Conservation (phyloP, 192 early-diverging fungal species). For the Coemansia pectinata region DNA sequence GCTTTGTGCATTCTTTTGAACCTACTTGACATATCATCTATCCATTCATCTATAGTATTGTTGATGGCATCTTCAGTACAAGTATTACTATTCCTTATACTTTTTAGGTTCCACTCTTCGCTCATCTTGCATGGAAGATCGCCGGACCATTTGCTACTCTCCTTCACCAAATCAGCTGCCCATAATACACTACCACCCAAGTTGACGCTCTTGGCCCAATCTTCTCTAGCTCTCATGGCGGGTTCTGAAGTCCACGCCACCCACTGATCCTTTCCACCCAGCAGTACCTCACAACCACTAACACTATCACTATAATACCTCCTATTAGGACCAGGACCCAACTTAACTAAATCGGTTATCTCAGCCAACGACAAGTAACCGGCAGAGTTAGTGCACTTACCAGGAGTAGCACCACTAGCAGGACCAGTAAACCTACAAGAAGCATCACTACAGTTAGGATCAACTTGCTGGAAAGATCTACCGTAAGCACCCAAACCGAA, state of each 20-base stretch:
- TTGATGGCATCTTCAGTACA: no score
- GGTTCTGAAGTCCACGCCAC: constrained; percentile 12
- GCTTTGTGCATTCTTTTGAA: no score
- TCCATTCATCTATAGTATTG: no score
- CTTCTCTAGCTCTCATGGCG: neutral
- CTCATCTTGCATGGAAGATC: no score
- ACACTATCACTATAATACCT: constrained; percentile 11
- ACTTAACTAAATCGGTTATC: constrained; percentile 1
- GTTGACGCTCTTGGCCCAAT: constrained; percentile 8
- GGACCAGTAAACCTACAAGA: constrained; percentile 23
- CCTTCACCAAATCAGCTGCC: constrained; percentile 15
- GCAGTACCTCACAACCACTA: constrained; percentile 12
- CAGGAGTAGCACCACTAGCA: constrained; percentile 18
- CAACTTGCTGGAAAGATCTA: constrained; percentile 28
- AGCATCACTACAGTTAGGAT: constrained; percentile 26
- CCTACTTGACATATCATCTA: no score
- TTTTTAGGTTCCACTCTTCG: no score
- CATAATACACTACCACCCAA: constrained; percentile 19
- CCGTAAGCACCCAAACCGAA: constrained; percentile 33
- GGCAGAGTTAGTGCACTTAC: constrained; percentile 16
- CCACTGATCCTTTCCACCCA: constrained; percentile 21
- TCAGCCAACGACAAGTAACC: constrained; percentile 22
- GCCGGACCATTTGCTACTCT: no score
- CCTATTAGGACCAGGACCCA: constrained; percentile 4
- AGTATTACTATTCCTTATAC: no score